Evolutionary conservation across 768 basidiomycete species (phyloP).

Genomic region (Lactarius quietus): DNA sequence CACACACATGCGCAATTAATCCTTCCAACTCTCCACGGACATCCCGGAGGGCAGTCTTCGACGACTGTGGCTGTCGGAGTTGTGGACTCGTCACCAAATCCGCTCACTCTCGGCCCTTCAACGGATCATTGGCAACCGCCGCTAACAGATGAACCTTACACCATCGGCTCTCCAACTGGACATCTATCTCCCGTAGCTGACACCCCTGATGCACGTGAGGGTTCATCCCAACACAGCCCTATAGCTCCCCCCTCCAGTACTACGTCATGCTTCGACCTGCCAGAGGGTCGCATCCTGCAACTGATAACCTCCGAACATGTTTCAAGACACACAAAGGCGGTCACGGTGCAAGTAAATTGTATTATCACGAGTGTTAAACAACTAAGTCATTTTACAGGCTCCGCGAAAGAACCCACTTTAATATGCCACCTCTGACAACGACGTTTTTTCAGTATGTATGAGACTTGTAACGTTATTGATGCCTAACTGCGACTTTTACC

Average conservation of each 20-base stretch:
- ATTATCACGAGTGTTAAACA: not conserved
- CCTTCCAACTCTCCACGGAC: not conserved
- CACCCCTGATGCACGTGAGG: not conserved
- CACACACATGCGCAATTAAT: not conserved
- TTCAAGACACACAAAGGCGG: slow-evolving; percentile 9
- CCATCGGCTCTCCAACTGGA: not conserved
- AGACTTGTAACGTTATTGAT: not conserved
- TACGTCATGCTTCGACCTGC: not conserved
- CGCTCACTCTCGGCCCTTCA: not conserved
- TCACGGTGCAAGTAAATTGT: slow-evolving; percentile 5
- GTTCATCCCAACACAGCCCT: not conserved
- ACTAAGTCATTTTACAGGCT: slow-evolving; percentile 3
- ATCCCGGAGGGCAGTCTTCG: slow-evolving; percentile 2
- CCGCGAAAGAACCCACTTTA: not conserved
- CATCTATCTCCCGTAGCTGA: not conserved
- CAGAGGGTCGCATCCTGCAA: not conserved
- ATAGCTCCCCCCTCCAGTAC: not conserved
- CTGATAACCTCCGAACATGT: slow-evolving; percentile 15
- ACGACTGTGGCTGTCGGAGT: not conserved
- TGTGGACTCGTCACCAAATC: slow-evolving; percentile 8
- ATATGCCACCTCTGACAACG: slow-evolving; percentile 1
- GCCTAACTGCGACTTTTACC: not conserved
- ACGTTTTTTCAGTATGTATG: slow-evolving; percentile 12
- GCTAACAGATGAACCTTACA: not conserved
- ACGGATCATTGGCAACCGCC: not conserved